Evolutionary conservation across 305 asterid genomes (phyloP), one percentile per base, ranked within the genome.

Genomic region (Coffea humblotiana): DNA sequence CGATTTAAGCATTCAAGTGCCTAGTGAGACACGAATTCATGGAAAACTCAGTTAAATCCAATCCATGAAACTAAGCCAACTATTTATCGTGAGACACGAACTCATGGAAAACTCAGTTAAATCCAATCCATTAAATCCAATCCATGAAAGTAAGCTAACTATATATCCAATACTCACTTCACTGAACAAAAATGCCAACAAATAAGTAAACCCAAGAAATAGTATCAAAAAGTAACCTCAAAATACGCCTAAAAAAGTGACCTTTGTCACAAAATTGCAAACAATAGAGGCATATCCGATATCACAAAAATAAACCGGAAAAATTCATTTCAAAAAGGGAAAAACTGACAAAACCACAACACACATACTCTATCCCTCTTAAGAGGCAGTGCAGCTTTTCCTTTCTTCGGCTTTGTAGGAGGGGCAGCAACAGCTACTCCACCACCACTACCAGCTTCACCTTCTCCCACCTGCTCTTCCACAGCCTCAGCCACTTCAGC

Each of bases 351-450:
- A 58, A 51, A 63, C 3, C 8, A 37, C 32, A 64, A 54, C 0
- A 12, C 4, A 81, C 92, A 83, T 93, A 95, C 99, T 74, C 97
- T 91, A 84, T 95, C 98, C 85, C 95, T 90, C 89, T 93, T 95
- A 83, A 93, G 86, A 47, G 83, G 91, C 89, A 95, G 84, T 25
- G 96, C 99, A 80, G 99, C 98, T 87, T 95, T 95, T 71, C 99
- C 99, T 86, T 88, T 95, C 96, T 91, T 95, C 27, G 97, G 95
- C 90, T 92, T 95, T 8, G 91, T 76, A 6, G 86, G 87, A 71
- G 93, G 92, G 61, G 90, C 82, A 45, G 86, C 87, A 40, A 86
- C 90, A 65, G 74, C 88, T 70, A 81, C 90, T 7, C 82, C 87
- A 65, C 81, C 90, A 15, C 60, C 89, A 51, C 75, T 90, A 66